These are phyloP conservation scores for Mercurialis annua DNA, from an alignment of 345 rosid species.

Conservation along the genomic window DNA sequence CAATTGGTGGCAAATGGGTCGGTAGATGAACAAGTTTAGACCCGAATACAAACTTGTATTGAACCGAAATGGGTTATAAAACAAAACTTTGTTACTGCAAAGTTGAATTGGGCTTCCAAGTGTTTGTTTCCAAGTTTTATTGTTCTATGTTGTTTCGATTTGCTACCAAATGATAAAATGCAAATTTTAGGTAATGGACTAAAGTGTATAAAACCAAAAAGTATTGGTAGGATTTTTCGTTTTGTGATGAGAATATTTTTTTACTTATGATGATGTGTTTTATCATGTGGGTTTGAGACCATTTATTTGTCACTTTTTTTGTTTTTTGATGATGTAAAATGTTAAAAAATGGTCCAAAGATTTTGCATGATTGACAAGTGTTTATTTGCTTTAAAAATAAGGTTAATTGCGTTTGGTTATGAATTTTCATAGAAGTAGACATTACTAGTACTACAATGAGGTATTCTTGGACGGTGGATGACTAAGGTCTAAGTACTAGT, in stretches of 20 bases:
- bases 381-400: neutral
- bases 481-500: too few species aligned
- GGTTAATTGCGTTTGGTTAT: neutral
- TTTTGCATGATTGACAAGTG: neutral
- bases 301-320: neutral
- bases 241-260: too few species aligned
- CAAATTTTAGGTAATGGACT: neutral
- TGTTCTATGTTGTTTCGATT: neutral
- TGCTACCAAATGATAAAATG: neutral
- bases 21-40: slow-evolving; percentile 22
- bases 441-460: too few species aligned
- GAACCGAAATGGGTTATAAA: too few species aligned
- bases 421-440: neutral
- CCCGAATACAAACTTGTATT: neutral
- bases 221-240: neutral
- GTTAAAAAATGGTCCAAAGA: neutral
- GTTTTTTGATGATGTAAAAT: neutral
- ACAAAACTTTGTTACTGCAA: too few species aligned
- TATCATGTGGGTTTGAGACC: neutral
- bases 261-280: neutral
- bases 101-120: neutral
- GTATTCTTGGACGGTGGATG: too few species aligned
- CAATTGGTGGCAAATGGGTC: slow-evolving; percentile 28
- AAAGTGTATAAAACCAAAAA: neutral
- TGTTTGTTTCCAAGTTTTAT: neutral